phyloP scores from a whole-genome alignment of 441 rosid genomes.

The Euphorbia schlechtendalii region DNA sequence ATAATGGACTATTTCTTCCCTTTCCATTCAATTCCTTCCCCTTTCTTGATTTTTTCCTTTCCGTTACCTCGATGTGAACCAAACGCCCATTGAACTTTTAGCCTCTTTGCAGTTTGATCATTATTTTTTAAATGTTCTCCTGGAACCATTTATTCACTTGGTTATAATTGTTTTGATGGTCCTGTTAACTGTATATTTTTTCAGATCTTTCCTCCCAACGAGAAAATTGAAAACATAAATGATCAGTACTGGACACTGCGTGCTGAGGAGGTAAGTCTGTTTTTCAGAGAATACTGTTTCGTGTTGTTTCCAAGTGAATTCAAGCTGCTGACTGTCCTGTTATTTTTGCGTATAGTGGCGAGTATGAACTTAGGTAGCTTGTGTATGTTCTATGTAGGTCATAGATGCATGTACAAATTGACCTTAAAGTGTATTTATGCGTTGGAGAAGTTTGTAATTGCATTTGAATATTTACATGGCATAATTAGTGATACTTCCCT shows the following conservation, averaged over 20 bases:
- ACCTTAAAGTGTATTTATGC: not conserved
- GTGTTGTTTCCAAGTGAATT: not conserved
- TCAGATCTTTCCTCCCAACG: constrained; percentile 75
- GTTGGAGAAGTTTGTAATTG: not conserved
- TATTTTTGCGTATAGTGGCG: not conserved
- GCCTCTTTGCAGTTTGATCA: not conserved
- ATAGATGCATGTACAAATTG: not conserved
- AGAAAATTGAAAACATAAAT: constrained; percentile 93
- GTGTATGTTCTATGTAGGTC: not conserved
- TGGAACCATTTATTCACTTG: too few species aligned
- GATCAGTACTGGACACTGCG: constrained; percentile 99
- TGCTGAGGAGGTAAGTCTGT: constrained; percentile 71
- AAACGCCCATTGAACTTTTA: not conserved
- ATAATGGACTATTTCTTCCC: too few species aligned
- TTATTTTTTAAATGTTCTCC: not conserved
- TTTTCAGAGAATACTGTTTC: not conserved
- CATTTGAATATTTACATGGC: not conserved
- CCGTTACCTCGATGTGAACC: too few species aligned
- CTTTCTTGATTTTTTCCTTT: too few species aligned
- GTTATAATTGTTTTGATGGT: constrained; percentile 1
- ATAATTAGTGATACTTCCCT: not conserved
- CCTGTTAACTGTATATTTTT: constrained; percentile 12
- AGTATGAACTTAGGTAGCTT: not conserved
- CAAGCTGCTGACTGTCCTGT: not conserved
- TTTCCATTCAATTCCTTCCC: too few species aligned